phyloP scores from a whole-genome alignment of 2,329 filamentous ascomycete genomes.

The Xylaria hypoxylon region DNA sequence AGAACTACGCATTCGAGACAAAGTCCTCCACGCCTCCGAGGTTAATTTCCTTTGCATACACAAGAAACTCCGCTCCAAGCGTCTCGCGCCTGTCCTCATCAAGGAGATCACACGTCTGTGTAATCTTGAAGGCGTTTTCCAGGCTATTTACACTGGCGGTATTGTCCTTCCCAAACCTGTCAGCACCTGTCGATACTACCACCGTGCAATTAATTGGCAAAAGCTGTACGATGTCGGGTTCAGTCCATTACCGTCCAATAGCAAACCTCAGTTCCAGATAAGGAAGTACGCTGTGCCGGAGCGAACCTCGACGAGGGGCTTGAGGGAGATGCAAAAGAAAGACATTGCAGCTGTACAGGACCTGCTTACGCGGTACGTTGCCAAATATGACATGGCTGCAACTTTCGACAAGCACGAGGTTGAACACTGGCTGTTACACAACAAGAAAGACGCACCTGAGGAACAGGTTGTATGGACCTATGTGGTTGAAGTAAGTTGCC shows the following conservation, averaged over 20 bases:
- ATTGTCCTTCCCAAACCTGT: slow-evolving; percentile 91
- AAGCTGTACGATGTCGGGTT: slow-evolving; percentile 97
- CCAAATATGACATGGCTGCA: slow-evolving; percentile 85
- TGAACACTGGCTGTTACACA: slow-evolving; percentile 86
- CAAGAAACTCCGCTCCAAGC: slow-evolving; percentile 95
- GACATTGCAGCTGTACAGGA: slow-evolving; percentile 81
- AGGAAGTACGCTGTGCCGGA: slow-evolving; percentile 87
- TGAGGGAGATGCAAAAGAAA: slow-evolving; percentile 82
- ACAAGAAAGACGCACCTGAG: slow-evolving; percentile 66
- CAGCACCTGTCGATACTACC: slow-evolving; percentile 94
- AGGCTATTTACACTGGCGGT: slow-evolving; percentile 95
- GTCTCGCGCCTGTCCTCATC: slow-evolving; percentile 92
- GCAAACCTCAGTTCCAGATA: slow-evolving; percentile 87
- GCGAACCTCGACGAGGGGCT: slow-evolving; percentile 75
- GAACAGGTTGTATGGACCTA: slow-evolving; percentile 95
- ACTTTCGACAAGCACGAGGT: slow-evolving; percentile 84
- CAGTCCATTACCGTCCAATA: slow-evolving; percentile 84
- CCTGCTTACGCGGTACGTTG: slow-evolving; percentile 81
- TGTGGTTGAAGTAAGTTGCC: slow-evolving; percentile 77
- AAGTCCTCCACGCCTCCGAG: slow-evolving; percentile 82
- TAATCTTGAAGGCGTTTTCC: slow-evolving; percentile 87
- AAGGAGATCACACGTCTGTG: slow-evolving; percentile 96
- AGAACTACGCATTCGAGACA: slow-evolving; percentile 81
- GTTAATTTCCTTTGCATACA: slow-evolving; percentile 99
- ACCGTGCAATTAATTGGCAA: slow-evolving; percentile 93